Evolutionary conservation across 1,284 basidiomycete species (phyloP).

Genomic region (Bondarzewia mesenterica): DNA sequence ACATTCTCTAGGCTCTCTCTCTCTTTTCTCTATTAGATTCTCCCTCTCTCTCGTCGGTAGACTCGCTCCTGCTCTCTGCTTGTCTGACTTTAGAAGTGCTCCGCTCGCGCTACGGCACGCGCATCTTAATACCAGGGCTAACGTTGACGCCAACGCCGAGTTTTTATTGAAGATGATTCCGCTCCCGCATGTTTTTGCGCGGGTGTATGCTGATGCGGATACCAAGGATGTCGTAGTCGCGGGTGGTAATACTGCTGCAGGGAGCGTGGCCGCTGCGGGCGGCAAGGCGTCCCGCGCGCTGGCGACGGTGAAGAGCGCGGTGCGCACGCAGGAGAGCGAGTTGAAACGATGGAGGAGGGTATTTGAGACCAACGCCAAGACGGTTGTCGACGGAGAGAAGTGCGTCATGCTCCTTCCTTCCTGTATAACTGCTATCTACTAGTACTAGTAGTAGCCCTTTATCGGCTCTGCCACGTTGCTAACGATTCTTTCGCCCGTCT

Average conservation of each 20-base stretch:
- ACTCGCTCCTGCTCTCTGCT: not conserved
- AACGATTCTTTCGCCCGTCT: not conserved
- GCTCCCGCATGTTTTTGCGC: slow-evolving; percentile 33
- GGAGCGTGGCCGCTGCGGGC: not conserved
- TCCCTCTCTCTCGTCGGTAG: not conserved
- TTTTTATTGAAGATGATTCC: slow-evolving; percentile 16
- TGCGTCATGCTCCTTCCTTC: slow-evolving; percentile 32
- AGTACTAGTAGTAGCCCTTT: not conserved
- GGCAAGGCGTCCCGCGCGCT: slow-evolving; percentile 45
- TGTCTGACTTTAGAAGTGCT: not conserved
- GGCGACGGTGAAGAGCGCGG: slow-evolving; percentile 54
- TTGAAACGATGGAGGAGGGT: slow-evolving; percentile 79
- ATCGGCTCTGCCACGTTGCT: not conserved
- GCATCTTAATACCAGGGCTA: not conserved
- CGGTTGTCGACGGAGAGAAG: slow-evolving; percentile 69
- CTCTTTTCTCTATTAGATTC: not conserved
- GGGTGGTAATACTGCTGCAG: too few species aligned
- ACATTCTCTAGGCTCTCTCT: not conserved
- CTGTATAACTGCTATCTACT: not conserved
- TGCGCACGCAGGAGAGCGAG: slow-evolving; percentile 74
- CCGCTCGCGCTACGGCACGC: not conserved
- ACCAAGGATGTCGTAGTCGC: slow-evolving; percentile 5
- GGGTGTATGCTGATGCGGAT: slow-evolving; percentile 40
- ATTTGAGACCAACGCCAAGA: slow-evolving; percentile 78
- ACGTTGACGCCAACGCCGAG: not conserved